Base-by-base conservation (phyloP, 371 early-diverging fungal species). In the Rhizopus delemar region DNA sequence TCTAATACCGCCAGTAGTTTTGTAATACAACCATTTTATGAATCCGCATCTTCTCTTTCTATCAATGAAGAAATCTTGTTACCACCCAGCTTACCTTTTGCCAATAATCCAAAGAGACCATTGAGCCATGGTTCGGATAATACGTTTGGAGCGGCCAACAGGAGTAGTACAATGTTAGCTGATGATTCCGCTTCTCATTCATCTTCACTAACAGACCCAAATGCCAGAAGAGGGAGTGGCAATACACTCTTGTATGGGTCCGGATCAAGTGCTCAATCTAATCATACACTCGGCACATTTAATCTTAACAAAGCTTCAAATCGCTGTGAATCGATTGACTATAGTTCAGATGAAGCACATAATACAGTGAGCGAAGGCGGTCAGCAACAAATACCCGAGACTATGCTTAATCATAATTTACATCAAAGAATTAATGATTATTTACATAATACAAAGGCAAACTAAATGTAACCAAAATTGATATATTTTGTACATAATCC, bases 121-220 rank as follows among this genome's bases (percentile, higher is more conserved):
- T 36, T 56, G 3, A 65, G 65, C 5, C 33, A 60, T 52, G 65
- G 60, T 7, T 65, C 65, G 9, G 55, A 46, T 46, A 59, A 65
- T 46, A 65, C 65, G 28, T 65, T 65, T 51, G 65, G 65, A 3
- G 60, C 60, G 0, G 33, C 56, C 9, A 12, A 36, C n/a, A 38
- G 16, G 16, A 38, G 12, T 45, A 58, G 11, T 49, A 48, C 46
- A 6, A 39, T 48, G 34, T 39, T 33, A 1, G 41, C 49, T 29
- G 58, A 63, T 54, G 59, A 63, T 43, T 34, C 34, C n/a, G 34
- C 63, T 15, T 52, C 52, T 2, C 49, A 36, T 22, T 34, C 50
- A 8, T 51, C 43, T 34, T 51, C 52, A 0, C 43, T 22, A 29
- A 51, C 43, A 28, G 53, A 63, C 3, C 49, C 43, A 3, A 15